phyloP scores from a whole-genome alignment of 2,329 filamentous ascomycete genomes.

The Talaromyces sp. region DNA sequence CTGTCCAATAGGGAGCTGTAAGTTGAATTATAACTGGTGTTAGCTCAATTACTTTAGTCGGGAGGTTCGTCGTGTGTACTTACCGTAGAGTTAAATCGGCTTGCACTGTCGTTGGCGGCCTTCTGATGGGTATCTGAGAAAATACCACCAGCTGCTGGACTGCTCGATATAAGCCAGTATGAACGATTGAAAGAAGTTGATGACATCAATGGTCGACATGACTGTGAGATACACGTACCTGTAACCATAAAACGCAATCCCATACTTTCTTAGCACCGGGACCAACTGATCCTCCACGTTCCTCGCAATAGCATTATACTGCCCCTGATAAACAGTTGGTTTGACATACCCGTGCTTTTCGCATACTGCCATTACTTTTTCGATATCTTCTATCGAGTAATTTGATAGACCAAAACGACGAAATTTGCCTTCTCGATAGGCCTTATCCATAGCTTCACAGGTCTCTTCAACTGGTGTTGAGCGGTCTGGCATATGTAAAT shows the following conservation, averaged over 20 bases:
- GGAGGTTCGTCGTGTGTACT: background rate
- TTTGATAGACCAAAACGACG: background rate
- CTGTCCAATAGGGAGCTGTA: background rate
- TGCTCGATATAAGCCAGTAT: background rate
- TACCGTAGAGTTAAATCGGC: background rate
- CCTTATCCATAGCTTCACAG: background rate
- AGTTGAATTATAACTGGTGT: background rate
- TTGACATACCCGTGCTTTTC: background rate
- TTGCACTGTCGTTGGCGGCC: background rate
- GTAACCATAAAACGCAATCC: slow-evolving; percentile 2
- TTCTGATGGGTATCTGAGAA: background rate
- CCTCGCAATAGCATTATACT: slow-evolving; percentile 2
- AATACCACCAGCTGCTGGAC: slow-evolving; percentile 1
- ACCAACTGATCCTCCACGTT: background rate
- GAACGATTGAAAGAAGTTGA: background rate
- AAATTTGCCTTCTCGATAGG: background rate
- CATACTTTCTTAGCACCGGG: background rate
- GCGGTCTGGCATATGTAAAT: background rate
- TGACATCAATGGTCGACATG: too few relatives aligned
- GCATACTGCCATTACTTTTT: background rate
- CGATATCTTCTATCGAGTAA: background rate
- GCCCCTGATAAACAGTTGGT: slow-evolving; percentile 2
- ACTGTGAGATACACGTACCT: background rate
- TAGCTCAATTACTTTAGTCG: background rate
- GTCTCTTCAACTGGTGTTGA: background rate